phyloP scores from a whole-genome alignment of 371 early-diverging fungal genomes.

The Lichtheimia corymbifera region DNA sequence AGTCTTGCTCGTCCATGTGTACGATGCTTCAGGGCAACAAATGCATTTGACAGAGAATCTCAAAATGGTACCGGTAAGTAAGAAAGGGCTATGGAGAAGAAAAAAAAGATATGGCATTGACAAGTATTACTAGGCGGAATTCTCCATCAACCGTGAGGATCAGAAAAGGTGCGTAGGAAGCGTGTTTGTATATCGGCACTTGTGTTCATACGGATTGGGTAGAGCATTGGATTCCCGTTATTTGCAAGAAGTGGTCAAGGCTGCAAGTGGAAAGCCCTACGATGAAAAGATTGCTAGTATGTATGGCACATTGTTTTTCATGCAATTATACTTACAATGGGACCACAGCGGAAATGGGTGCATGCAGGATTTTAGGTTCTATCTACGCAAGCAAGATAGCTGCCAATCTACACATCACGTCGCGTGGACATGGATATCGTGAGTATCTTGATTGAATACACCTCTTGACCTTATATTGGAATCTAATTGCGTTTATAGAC shows the following conservation, averaged over 20 bases:
- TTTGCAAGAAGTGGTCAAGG: conserved; percentile 45
- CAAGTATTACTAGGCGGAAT: conserved; percentile 35
- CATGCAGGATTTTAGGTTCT: conserved; percentile 79
- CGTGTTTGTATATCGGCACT: background rate
- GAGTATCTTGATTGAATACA: conserved; percentile 22
- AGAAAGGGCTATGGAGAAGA: background rate
- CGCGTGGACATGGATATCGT: conserved; percentile 87
- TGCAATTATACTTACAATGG: background rate
- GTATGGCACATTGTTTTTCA: background rate
- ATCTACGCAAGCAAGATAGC: conserved; percentile 78
- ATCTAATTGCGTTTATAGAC: conserved; percentile 18
- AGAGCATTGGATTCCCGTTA: conserved; percentile 31
- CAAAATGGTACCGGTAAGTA: conserved; percentile 44
- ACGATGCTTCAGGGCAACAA: conserved; percentile 51
- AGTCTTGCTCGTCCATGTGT: conserved; percentile 43
- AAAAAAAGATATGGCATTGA: background rate
- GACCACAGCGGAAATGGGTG: conserved; percentile 48
- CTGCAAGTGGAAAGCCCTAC: conserved; percentile 40
- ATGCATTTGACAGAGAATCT: conserved; percentile 43
- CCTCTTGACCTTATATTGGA: background rate
- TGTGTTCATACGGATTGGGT: too few relatives aligned
- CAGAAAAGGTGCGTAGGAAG: conserved; percentile 4
- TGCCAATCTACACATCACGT: conserved; percentile 91
- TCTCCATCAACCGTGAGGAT: conserved; percentile 33
- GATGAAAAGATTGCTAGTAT: conserved; percentile 37